Evolutionary conservation across 805 yeast genomes (phyloP).

Genomic region (Nakazawaea holstii): DNA sequence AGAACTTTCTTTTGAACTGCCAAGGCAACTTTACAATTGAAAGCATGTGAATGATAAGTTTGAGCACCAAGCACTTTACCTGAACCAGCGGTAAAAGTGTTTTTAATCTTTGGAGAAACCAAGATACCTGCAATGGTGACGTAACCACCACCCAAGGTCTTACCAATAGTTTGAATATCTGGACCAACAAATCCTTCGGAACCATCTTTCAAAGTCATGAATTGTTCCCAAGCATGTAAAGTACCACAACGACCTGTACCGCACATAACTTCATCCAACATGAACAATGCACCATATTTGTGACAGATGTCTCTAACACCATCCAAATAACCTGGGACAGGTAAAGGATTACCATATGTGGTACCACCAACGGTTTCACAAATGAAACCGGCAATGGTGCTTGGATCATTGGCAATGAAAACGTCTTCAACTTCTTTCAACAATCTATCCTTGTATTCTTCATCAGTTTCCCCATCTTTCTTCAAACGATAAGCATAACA

Average conservation of each 20-base stretch:
- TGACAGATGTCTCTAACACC: slow-evolving; percentile 40
- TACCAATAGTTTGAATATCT: slow-evolving; percentile 45
- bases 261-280: slow-evolving; percentile 52
- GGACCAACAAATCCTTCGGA: slow-evolving; percentile 30
- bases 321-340: slow-evolving; percentile 39
- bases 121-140: slow-evolving; percentile 46
- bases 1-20: slow-evolving; percentile 42
- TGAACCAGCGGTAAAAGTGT: slow-evolving; percentile 34
- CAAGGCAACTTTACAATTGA: slow-evolving; percentile 40
- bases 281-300: slow-evolving; percentile 42
- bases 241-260: slow-evolving; percentile 50
- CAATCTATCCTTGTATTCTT: slow-evolving; percentile 31
- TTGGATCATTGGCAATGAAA: slow-evolving; percentile 34
- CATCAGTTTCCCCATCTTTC: slow-evolving; percentile 30
- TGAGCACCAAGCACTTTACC: slow-evolving; percentile 41
- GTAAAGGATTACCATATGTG: slow-evolving; percentile 38
- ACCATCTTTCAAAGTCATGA: slow-evolving; percentile 18
- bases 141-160: slow-evolving; percentile 46
- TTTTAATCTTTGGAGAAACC: slow-evolving; percentile 34
- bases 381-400: slow-evolving; percentile 34
- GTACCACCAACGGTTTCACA: slow-evolving; percentile 43
- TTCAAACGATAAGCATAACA: slow-evolving; percentile 29
- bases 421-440: slow-evolving; percentile 33
- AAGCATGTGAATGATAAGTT: slow-evolving; percentile 44
- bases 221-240: slow-evolving; percentile 43